Evolutionary conservation across 78 protist genomes (phyloP), one percentile per base, ranked within the genome.

Genomic region (Dictyostelium citrinum): DNA sequence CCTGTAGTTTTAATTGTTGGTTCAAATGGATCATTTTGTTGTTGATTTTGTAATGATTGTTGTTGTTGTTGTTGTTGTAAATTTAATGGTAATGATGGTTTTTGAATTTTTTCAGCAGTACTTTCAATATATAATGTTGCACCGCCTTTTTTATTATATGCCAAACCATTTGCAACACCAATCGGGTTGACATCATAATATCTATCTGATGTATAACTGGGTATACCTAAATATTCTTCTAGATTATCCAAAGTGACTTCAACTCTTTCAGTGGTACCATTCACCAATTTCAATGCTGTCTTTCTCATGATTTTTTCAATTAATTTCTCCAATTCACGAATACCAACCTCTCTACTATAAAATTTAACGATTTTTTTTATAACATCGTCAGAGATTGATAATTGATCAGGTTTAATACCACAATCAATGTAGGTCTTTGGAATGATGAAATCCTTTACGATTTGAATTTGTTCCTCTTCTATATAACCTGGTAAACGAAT

Each of bases 261-360:
- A 27, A 81, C 67, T 33, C 24, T 27, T 29, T 78, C 83, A 3
- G 58, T 74, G 1, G 41, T 22, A 35, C 92, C 92, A 77, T 77
- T 78, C 1, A 91, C 97, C 10, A 98, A 61, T 37, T 83, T 94
- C 75, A 94, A 68, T 8, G 99, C 99, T 0, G 90, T 88, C 80
- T 98, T 98, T 81, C 98, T 90, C 92, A 77, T 81, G 31, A 98
- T 93, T 74, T 93, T 84, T 72, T 98, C 98, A 5, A 98, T 49
- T 51, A 97, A 81, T 86, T 97, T 85, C 75, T 97, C 96, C 29
- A 98, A 95, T 27, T 93, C 95, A 22, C 99, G 83, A 10, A 98
- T 98, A 41, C 99, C 99, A 22, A 95, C 95, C 85, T 98, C 99
- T 68, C 99, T 85, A 90, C 97, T 97, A 90, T 98, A 98, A 58